A percentile compares a stretch with the other conserved stretches of the same genome.
phyloP scores from a whole-genome alignment of 2,329 filamentous ascomycete genomes.

The Samsoniella hepiali region DNA sequence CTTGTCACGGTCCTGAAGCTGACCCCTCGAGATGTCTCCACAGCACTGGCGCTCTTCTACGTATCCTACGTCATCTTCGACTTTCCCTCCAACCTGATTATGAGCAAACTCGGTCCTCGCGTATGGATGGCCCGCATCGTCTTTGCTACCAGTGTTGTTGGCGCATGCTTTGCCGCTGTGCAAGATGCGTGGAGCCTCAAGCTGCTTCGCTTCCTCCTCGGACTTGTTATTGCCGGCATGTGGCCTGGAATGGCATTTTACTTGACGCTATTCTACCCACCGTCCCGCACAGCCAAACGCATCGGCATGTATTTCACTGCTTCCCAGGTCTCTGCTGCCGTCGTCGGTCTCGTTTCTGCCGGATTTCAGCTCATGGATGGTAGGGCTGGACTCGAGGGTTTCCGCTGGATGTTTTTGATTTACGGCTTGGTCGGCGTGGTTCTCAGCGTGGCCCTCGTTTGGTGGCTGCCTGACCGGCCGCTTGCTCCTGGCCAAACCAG shows the following conservation, averaged over 20 bases:
- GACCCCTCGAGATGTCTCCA: conserved; percentile 73
- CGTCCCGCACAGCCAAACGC: conserved; percentile 78
- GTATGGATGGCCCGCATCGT: conserved; percentile 93
- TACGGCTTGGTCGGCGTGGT: conserved; percentile 74
- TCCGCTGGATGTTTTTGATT: conserved; percentile 89
- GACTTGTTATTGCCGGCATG: conserved; percentile 86
- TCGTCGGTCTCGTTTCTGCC: conserved; percentile 84
- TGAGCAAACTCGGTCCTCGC: conserved; percentile 79
- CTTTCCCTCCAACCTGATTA: conserved; percentile 81
- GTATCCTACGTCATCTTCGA: conserved; percentile 91
- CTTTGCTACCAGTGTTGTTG: conserved; percentile 79
- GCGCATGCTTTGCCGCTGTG: conserved; percentile 78
- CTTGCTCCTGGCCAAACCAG: conserved; percentile 65
- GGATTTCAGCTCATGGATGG: conserved; percentile 93
- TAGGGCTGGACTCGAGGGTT: conserved; percentile 69
- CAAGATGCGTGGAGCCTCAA: conserved; percentile 81
- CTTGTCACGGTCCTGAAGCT: conserved; percentile 69
- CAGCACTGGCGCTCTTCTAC: conserved; percentile 83
- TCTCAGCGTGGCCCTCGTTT: conserved; percentile 70
- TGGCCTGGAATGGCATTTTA: conserved; percentile 97
- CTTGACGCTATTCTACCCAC: conserved; percentile 86
- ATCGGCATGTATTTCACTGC: conserved; percentile 91
- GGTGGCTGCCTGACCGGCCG: conserved; percentile 88
- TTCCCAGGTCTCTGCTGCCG: conserved; percentile 81
- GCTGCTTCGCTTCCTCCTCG: conserved; percentile 80